A percentile compares a stretch with the other conserved stretches of the same genome.
Evolutionary conservation across 140 eudicot species (phyloP).

Genomic region (Ambrosia hybrid): DNA sequence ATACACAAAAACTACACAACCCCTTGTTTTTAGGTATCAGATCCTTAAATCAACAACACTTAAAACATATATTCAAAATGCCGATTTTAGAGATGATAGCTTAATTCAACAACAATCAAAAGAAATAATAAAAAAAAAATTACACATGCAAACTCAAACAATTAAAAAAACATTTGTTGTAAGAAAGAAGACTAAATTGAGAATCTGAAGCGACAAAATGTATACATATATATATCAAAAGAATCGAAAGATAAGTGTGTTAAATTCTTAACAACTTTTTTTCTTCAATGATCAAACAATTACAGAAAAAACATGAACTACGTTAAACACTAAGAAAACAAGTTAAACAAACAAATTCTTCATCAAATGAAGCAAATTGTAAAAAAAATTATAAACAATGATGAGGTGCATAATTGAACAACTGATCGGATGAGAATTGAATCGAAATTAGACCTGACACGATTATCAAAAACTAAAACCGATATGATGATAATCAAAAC

Average conservation of each 20-base stretch:
- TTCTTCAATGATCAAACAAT: not conserved
- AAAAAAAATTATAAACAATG: too few species aligned
- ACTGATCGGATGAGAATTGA: too few species aligned
- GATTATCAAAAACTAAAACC: too few species aligned
- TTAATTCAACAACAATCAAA: not conserved
- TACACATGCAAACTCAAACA: too few species aligned
- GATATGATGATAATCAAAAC: too few species aligned
- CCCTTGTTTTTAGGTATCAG: constrained; percentile 6
- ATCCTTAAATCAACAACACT: not conserved
- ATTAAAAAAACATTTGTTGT: too few species aligned
- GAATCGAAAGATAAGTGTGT: not conserved
- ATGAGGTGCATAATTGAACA: too few species aligned
- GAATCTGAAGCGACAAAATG: not conserved
- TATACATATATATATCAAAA: not conserved
- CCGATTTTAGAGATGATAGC: not conserved
- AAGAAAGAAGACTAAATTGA: too few species aligned
- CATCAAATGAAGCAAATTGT: not conserved
- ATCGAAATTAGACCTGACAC: too few species aligned
- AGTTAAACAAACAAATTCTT: not conserved
- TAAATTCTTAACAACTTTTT: too few species aligned
- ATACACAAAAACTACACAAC: not conserved
- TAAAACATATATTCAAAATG: not conserved
- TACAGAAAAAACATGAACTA: constrained; percentile 1
- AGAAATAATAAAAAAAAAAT: too few species aligned
- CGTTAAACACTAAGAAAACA: constrained; percentile 16